Evolutionary conservation across 176 grass and related monocot genomes (phyloP).

Genomic region (Poa annua): DNA sequence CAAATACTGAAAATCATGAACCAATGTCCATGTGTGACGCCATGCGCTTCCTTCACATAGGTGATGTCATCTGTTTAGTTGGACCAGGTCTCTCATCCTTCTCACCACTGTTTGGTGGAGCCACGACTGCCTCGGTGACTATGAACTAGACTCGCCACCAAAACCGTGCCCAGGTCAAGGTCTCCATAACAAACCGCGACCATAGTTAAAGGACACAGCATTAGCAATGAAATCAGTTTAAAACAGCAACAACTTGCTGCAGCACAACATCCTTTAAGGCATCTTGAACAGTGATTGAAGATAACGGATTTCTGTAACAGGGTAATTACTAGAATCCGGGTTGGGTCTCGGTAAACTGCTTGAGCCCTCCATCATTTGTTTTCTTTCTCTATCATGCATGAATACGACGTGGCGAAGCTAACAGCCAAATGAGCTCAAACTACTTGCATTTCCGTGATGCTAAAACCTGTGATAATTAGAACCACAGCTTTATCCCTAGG

Average conservation of each 20-base stretch:
- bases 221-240: neutral
- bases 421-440: neutral
- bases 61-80: neutral
- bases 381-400: neutral
- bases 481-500: neutral
- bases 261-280: neutral
- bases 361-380: neutral
- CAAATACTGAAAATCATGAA: neutral
- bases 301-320: too few species aligned
- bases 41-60: neutral
- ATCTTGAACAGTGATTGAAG: neutral
- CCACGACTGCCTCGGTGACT: neutral
- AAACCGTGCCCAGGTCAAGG: neutral
- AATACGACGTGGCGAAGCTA: neutral
- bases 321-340: too few species aligned
- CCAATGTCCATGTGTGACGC: neutral
- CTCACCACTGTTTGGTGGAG: neutral
- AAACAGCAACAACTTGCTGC: neutral
- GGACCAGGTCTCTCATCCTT: neutral
- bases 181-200: neutral
- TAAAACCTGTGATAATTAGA: neutral
- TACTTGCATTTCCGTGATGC: neutral
- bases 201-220: too few species aligned
- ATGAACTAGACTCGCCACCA: neutral
- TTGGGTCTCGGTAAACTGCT: neutral